Evolutionary conservation across 352 stramenopile species (phyloP).

Genomic region (Phytopythium aichiense): DNA sequence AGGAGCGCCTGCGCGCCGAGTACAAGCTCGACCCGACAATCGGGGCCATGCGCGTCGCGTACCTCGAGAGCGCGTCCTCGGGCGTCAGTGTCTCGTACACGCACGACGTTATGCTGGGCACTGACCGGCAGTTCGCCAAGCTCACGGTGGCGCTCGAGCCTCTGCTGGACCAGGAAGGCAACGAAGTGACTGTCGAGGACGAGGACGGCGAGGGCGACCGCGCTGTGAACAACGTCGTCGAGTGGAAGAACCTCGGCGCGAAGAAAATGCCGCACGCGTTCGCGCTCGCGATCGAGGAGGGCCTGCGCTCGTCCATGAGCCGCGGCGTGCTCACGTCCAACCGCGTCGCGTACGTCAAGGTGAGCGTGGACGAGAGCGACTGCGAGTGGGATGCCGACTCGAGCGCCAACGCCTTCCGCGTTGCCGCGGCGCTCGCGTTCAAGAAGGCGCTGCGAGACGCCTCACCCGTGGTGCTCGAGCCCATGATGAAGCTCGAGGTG

Average conservation of each 20-base stretch:
- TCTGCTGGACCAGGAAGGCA: slow-evolving; percentile 27
- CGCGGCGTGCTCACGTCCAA: slow-evolving; percentile 55
- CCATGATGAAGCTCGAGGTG: slow-evolving; percentile 76
- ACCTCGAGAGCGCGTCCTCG: slow-evolving; percentile 82
- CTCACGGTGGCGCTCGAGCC: slow-evolving; percentile 47
- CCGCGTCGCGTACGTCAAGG: slow-evolving; percentile 62
- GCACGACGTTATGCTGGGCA: slow-evolving; percentile 65
- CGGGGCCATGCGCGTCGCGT: slow-evolving; percentile 88
- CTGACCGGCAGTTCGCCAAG: slow-evolving; percentile 71
- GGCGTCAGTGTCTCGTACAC: slow-evolving; percentile 33
- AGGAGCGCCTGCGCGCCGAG: slow-evolving; percentile 88
- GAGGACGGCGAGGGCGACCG: slow-evolving; percentile 13
- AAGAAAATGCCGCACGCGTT: slow-evolving; percentile 71
- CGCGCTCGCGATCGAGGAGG: slow-evolving; percentile 61
- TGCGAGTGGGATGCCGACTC: slow-evolving; percentile 65
- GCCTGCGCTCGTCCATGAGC: slow-evolving; percentile 47
- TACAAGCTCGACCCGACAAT: slow-evolving; percentile 85
- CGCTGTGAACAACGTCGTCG: slow-evolving; percentile 50
- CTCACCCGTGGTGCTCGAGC: slow-evolving; percentile 58
- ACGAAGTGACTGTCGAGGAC: slow-evolving; percentile 13
- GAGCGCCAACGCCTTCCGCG: slow-evolving; percentile 62
- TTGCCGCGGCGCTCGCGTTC: slow-evolving; percentile 42
- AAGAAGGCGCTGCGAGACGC: slow-evolving; percentile 57
- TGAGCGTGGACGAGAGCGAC: slow-evolving; percentile 51
- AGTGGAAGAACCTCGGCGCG: slow-evolving; percentile 38